Evolutionary conservation across 2,329 filamentous ascomycete species (phyloP).

Genomic region (Fusarium nisikadoi): DNA sequence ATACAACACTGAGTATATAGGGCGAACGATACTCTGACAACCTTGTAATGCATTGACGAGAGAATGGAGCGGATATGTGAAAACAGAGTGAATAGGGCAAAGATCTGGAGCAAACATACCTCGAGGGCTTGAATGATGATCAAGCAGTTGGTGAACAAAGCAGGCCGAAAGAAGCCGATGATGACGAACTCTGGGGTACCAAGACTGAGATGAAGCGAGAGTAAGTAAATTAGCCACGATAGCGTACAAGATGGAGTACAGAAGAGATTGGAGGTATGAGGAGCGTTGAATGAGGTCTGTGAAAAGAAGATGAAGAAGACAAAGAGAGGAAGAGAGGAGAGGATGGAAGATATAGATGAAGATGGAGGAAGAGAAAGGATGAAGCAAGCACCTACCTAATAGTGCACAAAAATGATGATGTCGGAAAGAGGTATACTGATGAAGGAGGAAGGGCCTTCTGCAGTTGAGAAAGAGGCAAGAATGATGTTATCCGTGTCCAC

Average conservation of each 20-base stretch:
- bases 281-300: slow-evolving; percentile 58
- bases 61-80: too few relatives aligned
- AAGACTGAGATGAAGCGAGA: slow-evolving; percentile 66
- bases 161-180: slow-evolving; percentile 46
- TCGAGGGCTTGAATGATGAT: slow-evolving; percentile 40
- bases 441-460: slow-evolving; percentile 21
- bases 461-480: slow-evolving; percentile 30
- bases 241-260: slow-evolving; percentile 65
- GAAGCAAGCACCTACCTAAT: slow-evolving; percentile 38
- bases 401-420: slow-evolving; percentile 24
- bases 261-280: slow-evolving; percentile 49
- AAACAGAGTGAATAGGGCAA: background rate
- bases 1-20: background rate
- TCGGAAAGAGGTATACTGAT: slow-evolving; percentile 32
- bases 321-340: slow-evolving; percentile 29
- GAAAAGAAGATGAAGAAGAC: slow-evolving; percentile 45
- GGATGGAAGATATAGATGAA: slow-evolving; percentile 8
- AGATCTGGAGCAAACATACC: slow-evolving; percentile 36
- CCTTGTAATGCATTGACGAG: too few relatives aligned
- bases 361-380: slow-evolving; percentile 6
- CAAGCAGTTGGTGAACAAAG: slow-evolving; percentile 46
- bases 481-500: slow-evolving; percentile 30
- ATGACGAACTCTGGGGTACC: slow-evolving; percentile 59
- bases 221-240: slow-evolving; percentile 69
- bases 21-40: too few relatives aligned